Evolutionary conservation across 2,329 filamentous ascomycete species (phyloP).

Genomic region (Endoconidiophora laricicola): DNA sequence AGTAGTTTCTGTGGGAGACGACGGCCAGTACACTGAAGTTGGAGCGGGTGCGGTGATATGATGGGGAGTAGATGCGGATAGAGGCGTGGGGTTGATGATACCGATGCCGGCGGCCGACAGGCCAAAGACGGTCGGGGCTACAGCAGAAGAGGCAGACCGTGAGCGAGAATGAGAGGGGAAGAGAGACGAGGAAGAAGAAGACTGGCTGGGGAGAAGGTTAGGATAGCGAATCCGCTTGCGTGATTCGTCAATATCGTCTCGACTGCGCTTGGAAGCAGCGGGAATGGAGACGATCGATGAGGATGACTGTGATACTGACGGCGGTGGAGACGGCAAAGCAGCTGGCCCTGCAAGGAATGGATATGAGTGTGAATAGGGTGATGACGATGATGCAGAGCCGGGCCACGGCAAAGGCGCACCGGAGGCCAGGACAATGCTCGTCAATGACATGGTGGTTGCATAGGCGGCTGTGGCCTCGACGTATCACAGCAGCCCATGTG

Average conservation of each 20-base stretch:
- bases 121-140: neutral
- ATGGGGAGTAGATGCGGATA: neutral
- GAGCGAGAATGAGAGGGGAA: neutral
- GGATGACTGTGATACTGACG: too few species aligned
- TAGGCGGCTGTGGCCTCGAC: too few species aligned
- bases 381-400: too few species aligned
- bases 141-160: neutral
- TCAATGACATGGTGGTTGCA: too few species aligned
- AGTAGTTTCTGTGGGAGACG: slow-evolving; percentile 28
- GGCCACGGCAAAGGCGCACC: too few species aligned
- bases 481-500: too few species aligned
- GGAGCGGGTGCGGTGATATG: too few species aligned
- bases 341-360: too few species aligned
- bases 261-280: slow-evolving; percentile 1
- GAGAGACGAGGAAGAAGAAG: neutral
- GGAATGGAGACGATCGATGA: neutral
- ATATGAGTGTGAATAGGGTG: too few species aligned
- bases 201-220: neutral
- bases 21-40: neutral
- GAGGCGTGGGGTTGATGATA: too few species aligned
- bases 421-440: too few species aligned
- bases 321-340: too few species aligned
- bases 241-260: slow-evolving; percentile 7
- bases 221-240: slow-evolving; percentile 4
- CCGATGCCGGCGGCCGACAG: neutral